phyloP scores from a whole-genome alignment of 176 grass and related monocot genomes.

The barley (Hordeum vulgare) region MorexV3_pseudomolecules_assembly NC_058518.1:481344401-481344900 shows the following conservation, averaged over 20 bases:
- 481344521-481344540: background rate
- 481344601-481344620: background rate
- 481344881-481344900: background rate
- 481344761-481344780: constrained; percentile 1
- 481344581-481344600: background rate
- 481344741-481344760: background rate
- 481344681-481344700: background rate
- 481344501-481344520: background rate
- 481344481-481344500: background rate
- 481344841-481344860: background rate
- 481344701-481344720: background rate
- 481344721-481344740: background rate
- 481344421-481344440: background rate
- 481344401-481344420: background rate
- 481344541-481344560: background rate
- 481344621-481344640: background rate
- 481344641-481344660: background rate
- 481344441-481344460: background rate
- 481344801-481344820: background rate
- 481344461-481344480: background rate
- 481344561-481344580: background rate
- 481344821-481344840: background rate
- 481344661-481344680: background rate
- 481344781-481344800: background rate
- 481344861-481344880: background rate